Conservation (phyloP, 176 grass and related monocot genomes). For the Musa itinerans region DNA sequence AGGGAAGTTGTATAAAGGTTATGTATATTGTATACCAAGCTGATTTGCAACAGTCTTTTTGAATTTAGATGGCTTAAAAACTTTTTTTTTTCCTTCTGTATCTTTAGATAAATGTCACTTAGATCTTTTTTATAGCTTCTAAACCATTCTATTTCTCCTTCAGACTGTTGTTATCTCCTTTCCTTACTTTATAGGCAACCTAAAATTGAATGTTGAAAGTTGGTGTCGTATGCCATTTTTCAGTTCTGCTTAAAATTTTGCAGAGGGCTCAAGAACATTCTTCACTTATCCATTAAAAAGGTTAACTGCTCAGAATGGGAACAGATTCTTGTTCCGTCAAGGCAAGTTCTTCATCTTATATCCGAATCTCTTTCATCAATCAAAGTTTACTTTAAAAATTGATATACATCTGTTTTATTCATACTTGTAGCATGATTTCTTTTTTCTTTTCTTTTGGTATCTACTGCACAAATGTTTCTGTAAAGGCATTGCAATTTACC, state of each 20-base stretch:
- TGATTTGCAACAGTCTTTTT: too few species aligned
- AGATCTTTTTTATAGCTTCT: too few species aligned
- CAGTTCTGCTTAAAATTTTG: constrained; percentile 2
- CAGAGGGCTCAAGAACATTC: constrained; percentile 81
- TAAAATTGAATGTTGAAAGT: not conserved
- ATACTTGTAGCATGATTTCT: not conserved
- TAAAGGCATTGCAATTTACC: not conserved
- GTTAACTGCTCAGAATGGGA: constrained; percentile 79
- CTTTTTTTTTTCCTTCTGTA: too few species aligned
- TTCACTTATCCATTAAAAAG: constrained; percentile 74
- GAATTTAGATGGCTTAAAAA: too few species aligned
- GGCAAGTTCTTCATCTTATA: constrained; percentile 32
- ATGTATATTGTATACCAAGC: too few species aligned
- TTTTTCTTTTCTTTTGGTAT: not conserved
- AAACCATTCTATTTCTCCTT: too few species aligned
- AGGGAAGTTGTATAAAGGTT: too few species aligned
- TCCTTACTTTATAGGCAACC: too few species aligned
- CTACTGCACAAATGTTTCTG: not conserved
- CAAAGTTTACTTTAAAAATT: constrained; percentile 9
- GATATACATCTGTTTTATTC: not conserved
- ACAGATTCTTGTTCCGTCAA: constrained; percentile 62
- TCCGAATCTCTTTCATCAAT: not conserved
- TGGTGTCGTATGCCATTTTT: not conserved
- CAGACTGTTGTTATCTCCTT: too few species aligned
- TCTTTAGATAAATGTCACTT: too few species aligned